Percentiles rank a stretch among this genome's conserved stretches.
These are phyloP conservation scores for Pleurotus salmoneostramineus DNA, from an alignment of 768 basidiomycete genomes.

Conservation along the genomic window DNA sequence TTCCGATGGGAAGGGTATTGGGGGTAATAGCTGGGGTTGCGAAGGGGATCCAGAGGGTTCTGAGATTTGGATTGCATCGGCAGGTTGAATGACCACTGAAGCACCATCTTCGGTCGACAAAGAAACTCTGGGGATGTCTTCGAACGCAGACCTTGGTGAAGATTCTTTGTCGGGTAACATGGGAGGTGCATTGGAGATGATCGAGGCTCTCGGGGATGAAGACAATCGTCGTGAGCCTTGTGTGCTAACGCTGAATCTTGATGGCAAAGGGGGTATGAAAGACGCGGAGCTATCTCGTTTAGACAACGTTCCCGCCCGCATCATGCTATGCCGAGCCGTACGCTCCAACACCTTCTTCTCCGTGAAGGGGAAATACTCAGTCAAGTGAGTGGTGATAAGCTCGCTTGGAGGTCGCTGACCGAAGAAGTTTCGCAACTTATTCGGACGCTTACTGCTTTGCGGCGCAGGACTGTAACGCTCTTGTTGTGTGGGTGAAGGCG, in stretches of 20 bases:
- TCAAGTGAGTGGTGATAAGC: conserved; percentile 90
- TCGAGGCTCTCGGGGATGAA: conserved; percentile 45
- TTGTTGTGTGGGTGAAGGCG: conserved; percentile 41
- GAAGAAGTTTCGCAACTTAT: conserved; percentile 91
- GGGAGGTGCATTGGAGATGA: conserved; percentile 31
- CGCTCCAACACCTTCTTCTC: conserved; percentile 90
- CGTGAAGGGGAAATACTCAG: conserved; percentile 92
- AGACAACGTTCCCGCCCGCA: conserved; percentile 34
- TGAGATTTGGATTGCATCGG: conserved; percentile 27
- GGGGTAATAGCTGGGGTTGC: conserved; percentile 64
- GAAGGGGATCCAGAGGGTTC: conserved; percentile 18
- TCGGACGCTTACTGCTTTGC: conserved; percentile 40
- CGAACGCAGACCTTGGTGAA: conserved; percentile 18
- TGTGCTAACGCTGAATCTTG: conserved; percentile 63
- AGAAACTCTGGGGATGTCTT: conserved; percentile 69
- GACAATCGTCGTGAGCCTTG: conserved; percentile 42
- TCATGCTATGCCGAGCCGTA: conserved; percentile 86
- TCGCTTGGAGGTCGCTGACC: conserved; percentile 97
- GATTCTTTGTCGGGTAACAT: conserved; percentile 32
- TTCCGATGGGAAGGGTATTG: conserved; percentile 74
- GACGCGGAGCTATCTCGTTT: conserved; percentile 51
- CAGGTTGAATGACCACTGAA: conserved; percentile 56
- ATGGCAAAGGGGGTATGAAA: conserved; percentile 41
- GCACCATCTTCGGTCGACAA: conserved; percentile 71
- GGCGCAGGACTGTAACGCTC: conserved; percentile 21